Base-by-base conservation (phyloP, 352 stramenopile genomes). In the Phytophthora kernoviae region DNA sequence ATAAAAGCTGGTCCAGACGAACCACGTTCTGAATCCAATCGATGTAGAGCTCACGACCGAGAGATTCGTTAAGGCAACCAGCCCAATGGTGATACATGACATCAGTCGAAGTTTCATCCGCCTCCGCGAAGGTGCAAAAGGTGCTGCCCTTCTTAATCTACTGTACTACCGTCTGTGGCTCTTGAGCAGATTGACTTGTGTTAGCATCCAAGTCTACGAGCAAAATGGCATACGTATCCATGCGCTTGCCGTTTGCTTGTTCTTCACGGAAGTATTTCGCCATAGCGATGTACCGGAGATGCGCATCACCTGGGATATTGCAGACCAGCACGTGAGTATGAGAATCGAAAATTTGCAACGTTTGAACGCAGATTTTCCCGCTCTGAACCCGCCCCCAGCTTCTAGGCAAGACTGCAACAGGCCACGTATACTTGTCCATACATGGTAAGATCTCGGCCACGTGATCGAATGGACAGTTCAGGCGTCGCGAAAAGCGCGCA, bases 11-110 rank as follows among this genome's bases (percentile, higher is more conserved):
- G 3, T 30, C 6, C 6, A 30, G 24, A 30, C 24, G 24, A 3
- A 30, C 24, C 3, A 30, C 24, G 24, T 30, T 30, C 24, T 30
- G 24, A 6, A 30, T 30, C 30, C 63, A 79, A 27, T 81, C 70
- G 36, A 77, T 62, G 61, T 79, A 73, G 20, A 82, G 32, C 17
- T 75, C 70, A 42, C 62, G 65, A 24, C 66, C 69, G 30, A 77
- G 67, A 24, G 65, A 55, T 32, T 73, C 58, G 44, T 34, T 85
- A 9, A 73, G 20, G 22, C 62, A 77, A 26, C 18, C 49, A 24
- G 62, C 43, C 30, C 47, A 68, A 21, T 75, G 66, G 22, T 75
- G 51, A 51, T 65, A 74, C 36, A 57, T 39, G 6, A 70, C 46
- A 15, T 70, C 56, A n/a, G 64, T 45, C 10, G 37, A 49, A 0